phyloP scores from a whole-genome alignment of 371 early-diverging fungal genomes.

The Haplosporangium sp. region DNA sequence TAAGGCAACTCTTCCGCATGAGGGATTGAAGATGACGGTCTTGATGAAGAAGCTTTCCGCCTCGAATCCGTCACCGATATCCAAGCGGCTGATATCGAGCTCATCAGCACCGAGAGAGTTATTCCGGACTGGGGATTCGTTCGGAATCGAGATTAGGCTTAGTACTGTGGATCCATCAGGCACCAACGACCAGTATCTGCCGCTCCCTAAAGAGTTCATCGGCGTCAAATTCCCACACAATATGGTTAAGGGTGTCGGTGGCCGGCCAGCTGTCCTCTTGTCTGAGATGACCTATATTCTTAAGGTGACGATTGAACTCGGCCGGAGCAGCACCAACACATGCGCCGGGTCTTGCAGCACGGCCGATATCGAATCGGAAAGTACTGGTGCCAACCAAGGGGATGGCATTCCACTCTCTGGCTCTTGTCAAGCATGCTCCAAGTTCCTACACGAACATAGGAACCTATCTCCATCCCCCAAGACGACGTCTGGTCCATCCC shows the following conservation, averaged over 20 bases:
- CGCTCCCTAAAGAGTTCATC: slow-evolving; percentile 24
- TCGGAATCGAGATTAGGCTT: slow-evolving; percentile 25
- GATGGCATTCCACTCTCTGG: slow-evolving; percentile 19
- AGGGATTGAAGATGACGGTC: slow-evolving; percentile 25
- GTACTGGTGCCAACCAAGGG: not conserved
- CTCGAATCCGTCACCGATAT: not conserved
- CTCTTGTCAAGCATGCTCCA: slow-evolving; percentile 34
- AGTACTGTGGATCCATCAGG: not conserved
- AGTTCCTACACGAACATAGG: slow-evolving; percentile 35
- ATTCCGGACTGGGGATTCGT: slow-evolving; percentile 45
- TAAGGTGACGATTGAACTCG: slow-evolving; percentile 13
- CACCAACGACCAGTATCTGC: not conserved
- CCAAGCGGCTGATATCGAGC: not conserved
- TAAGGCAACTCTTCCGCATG: slow-evolving; percentile 13
- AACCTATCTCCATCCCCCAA: slow-evolving; percentile 17
- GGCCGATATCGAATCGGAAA: not conserved
- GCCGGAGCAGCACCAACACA: not conserved
- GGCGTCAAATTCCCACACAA: slow-evolving; percentile 18
- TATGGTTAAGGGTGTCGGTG: slow-evolving; percentile 35
- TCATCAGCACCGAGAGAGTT: slow-evolving; percentile 17
- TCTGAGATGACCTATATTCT: slow-evolving; percentile 36
- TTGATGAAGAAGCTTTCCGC: slow-evolving; percentile 20
- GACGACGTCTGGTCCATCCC: slow-evolving; percentile 6
- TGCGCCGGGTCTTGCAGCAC: not conserved
- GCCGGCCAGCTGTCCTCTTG: slow-evolving; percentile 18